Evolutionary conservation across 75 land plant genomes (phyloP).

Genomic region (Cunninghamia lanceolata): DNA sequence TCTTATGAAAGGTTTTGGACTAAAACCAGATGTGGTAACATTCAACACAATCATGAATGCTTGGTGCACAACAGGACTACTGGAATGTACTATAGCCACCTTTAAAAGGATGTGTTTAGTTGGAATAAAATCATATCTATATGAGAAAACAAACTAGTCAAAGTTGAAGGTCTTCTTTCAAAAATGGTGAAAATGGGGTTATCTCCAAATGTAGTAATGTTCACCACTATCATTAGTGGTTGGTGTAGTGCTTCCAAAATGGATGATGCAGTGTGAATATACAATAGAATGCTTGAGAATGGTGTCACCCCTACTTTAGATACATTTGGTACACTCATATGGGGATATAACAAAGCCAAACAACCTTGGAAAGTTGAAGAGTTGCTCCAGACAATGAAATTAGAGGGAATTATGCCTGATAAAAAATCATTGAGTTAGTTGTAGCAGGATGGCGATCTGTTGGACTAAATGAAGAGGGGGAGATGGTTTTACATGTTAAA

Average conservation of each 20-base stretch:
- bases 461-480: constrained; percentile 57
- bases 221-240: constrained; percentile 86
- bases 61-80: constrained; percentile 78
- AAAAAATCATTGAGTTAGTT: constrained; percentile 44
- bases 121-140: constrained; percentile 71
- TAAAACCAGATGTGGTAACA: constrained; percentile 82
- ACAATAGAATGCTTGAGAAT: constrained; percentile 42
- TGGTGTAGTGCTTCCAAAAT: constrained; percentile 74
- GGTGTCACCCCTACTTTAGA: constrained; percentile 62
- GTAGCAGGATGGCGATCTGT: constrained; percentile 76
- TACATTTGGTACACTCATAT: constrained; percentile 77
- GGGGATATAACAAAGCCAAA: constrained; percentile 81
- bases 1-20: constrained; percentile 61
- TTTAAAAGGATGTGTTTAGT: constrained; percentile 63
- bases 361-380: constrained; percentile 79
- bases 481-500: constrained; percentile 21
- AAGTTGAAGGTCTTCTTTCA: constrained; percentile 62
- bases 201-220: constrained; percentile 65
- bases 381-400: constrained; percentile 49
- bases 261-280: constrained; percentile 67
- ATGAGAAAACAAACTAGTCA: constrained; percentile 55
- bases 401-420: constrained; percentile 35
- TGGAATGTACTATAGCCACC: constrained; percentile 60
- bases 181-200: constrained; percentile 41
- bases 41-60: constrained; percentile 88